Evolutionary conservation across 371 early-diverging fungal genomes (phyloP), one percentile per base, ranked within the genome.

Genomic region (Lichtheimia ramosa): DNA sequence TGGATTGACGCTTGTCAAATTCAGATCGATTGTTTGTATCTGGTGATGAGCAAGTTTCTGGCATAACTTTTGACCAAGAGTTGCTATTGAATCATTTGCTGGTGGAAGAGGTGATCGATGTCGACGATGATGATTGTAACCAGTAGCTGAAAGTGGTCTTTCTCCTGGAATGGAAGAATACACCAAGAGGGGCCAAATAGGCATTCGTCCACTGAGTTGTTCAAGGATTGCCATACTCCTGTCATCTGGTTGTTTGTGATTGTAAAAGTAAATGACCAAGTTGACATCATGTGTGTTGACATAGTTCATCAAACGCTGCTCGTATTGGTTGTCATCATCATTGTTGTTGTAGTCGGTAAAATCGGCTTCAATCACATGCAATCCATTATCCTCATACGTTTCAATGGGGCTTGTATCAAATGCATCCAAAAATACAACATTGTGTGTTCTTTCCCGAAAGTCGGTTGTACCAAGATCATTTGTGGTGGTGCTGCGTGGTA

Each of bases 331-430:
- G 41, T 3, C 59, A 16, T 51, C 27, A 25, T 3, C 59, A 16
- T 51, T 23, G 21, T 21, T 25, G 12, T 46, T 46, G 15, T 16
- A 28, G 40, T 51, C 67, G 7, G 60, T 63, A 59, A 67, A 67
- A 52, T 67, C 67, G 40, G 60, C 67, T 43, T 67, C 67, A 23
- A 67, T 67, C 5, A 67, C 51, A 39, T 54, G 43, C 6, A 67
- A 27, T 8, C 63, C 63, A 41, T 59, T 59, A 48, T 67, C 67
- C 27, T 59, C 63, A 24, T 63, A 67, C 1, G 63, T 67, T 49
- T 67, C 67, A 23, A 67, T 53, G 18, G 67, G 61, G 18, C 55
- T 55, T n/a, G 18, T 21, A 7, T 51, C 51, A 16, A 50, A 43
- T 2, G 43, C 54, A 42, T 57, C 48, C 21, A 56, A 14, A 48